Percentiles rank a stretch among this genome's conserved stretches.
Evolutionary conservation across 2,329 filamentous ascomycete species (phyloP).

Genomic region (Penicillium sp.): DNA sequence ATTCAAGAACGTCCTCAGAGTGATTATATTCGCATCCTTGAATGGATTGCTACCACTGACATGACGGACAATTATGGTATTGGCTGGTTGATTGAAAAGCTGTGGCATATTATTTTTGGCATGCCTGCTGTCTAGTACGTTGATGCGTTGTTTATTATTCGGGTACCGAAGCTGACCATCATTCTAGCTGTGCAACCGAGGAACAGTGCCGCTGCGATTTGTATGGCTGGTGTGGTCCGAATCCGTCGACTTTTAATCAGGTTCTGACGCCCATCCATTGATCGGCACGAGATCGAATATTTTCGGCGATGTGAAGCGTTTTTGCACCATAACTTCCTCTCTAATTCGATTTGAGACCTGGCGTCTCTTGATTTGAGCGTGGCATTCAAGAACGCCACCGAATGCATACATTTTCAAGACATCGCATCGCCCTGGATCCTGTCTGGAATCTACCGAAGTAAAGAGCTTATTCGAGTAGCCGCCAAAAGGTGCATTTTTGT

Average conservation of each 20-base stretch:
- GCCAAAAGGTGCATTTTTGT: no score
- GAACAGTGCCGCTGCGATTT: constrained; percentile 26
- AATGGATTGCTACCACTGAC: constrained; percentile 37
- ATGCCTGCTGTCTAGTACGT: constrained; percentile 27
- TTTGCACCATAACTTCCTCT: neutral
- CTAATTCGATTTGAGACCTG: neutral
- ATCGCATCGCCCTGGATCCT: no score
- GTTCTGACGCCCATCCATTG: constrained; percentile 7
- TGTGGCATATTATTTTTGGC: constrained; percentile 31
- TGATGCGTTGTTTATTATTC: neutral
- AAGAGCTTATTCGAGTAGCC: no score
- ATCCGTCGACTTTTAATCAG: constrained; percentile 6
- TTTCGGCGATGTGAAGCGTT: neutral
- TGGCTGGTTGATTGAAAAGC: constrained; percentile 28
- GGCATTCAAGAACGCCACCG: neutral
- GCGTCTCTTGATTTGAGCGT: neutral
- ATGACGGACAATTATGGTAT: constrained; percentile 25
- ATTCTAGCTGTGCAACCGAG: constrained; percentile 15
- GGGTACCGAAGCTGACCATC: neutral
- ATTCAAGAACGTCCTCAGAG: constrained; percentile 36
- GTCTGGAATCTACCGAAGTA: no score
- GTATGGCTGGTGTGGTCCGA: constrained; percentile 27
- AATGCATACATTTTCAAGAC: neutral
- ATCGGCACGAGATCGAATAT: neutral
- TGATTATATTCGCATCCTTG: constrained; percentile 43